These are phyloP conservation scores for Penicillium sumatraense DNA, from an alignment of 2,329 filamentous ascomycete species.

Conservation along the genomic window DNA sequence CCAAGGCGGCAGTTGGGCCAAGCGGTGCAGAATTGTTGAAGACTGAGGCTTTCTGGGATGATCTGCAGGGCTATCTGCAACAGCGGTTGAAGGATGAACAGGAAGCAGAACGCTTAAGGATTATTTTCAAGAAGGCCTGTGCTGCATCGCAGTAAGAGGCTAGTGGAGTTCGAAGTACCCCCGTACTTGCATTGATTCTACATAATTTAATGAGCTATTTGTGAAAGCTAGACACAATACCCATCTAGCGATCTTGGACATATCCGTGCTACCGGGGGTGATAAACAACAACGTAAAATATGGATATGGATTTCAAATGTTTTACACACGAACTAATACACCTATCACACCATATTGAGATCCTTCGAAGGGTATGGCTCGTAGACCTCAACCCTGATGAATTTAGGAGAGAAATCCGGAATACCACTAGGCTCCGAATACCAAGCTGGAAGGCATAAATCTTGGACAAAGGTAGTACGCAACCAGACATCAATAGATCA, in stretches of 20 bases:
- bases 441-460: not conserved
- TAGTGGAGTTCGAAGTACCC: too few relatives aligned
- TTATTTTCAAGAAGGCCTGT: conserved; percentile 74
- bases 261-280: too few relatives aligned
- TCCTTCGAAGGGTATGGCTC: not conserved
- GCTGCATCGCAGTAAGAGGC: conserved; percentile 13
- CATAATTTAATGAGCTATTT: not conserved
- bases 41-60: conserved; percentile 81
- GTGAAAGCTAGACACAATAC: not conserved
- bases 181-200: not conserved
- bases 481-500: not conserved
- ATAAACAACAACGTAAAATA: conserved; percentile 1
- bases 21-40: conserved; percentile 65
- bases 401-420: conserved; percentile 3
- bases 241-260: not conserved
- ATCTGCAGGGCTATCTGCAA: conserved; percentile 78
- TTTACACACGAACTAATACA: conserved; percentile 18
- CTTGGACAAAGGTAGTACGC: too few relatives aligned
- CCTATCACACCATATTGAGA: not conserved
- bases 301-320: conserved; percentile 20
- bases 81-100: conserved; percentile 75
- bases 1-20: conserved; percentile 54
- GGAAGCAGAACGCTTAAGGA: conserved; percentile 67
- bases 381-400: not conserved
- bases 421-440: not conserved